phyloP scores from a whole-genome alignment of 192 early-diverging fungal species.

The Gaertneriomyces sp. region DNA sequence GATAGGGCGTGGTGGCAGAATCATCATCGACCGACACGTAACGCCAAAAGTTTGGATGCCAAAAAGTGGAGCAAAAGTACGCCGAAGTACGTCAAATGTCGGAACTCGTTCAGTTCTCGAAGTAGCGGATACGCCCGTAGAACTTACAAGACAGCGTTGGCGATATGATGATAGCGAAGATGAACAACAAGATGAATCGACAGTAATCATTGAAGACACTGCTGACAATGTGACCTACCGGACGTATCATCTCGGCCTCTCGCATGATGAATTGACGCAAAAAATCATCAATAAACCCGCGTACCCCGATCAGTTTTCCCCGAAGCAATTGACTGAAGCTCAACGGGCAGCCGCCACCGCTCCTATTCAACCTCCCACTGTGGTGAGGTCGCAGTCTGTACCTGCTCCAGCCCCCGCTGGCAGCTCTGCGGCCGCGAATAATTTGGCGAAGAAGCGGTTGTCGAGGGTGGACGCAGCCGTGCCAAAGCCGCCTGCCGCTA shows the following conservation, averaged over 20 bases:
- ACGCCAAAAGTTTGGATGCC: slow-evolving; percentile 13
- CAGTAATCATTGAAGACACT: slow-evolving; percentile 9
- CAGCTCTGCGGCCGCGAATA: slow-evolving; percentile 11
- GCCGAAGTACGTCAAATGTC: background rate
- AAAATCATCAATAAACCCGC: slow-evolving; percentile 22
- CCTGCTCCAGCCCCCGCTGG: background rate
- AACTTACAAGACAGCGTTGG: background rate
- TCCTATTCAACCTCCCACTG: slow-evolving; percentile 10
- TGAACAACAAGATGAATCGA: slow-evolving; percentile 25
- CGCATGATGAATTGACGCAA: too few relatives aligned
- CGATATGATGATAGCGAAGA: slow-evolving; percentile 27
- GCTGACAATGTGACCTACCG: slow-evolving; percentile 1
- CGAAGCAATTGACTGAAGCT: slow-evolving; percentile 13
- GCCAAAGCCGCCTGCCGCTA: slow-evolving; percentile 13
- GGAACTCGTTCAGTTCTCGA: background rate
- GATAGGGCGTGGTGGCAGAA: slow-evolving; percentile 74
- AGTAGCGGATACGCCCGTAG: background rate
- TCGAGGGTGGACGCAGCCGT: slow-evolving; percentile 9
- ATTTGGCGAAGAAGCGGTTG: slow-evolving; percentile 21
- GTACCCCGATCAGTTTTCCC: slow-evolving; percentile 22
- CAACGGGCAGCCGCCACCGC: slow-evolving; percentile 23
- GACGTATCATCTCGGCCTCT: too few relatives aligned
- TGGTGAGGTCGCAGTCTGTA: slow-evolving; percentile 19
- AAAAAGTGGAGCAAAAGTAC: slow-evolving; percentile 2
- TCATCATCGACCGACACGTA: slow-evolving; percentile 66